phyloP scores from a whole-genome alignment of 768 basidiomycete species.

The Mycena pura region DNA sequence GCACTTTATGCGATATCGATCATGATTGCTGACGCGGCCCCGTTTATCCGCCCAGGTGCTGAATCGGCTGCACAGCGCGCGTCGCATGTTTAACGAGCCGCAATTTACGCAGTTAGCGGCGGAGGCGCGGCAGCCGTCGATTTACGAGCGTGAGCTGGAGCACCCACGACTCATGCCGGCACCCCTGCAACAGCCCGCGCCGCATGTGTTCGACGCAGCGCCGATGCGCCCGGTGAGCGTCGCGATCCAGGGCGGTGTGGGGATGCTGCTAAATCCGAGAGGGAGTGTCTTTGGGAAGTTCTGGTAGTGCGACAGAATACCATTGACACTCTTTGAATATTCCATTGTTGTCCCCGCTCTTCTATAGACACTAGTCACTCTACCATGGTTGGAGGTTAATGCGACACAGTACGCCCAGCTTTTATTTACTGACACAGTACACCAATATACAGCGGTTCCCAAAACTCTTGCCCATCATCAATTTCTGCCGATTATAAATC shows the following conservation, averaged over 20 bases:
- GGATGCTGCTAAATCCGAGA: conserved; percentile 57
- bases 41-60: conserved; percentile 51
- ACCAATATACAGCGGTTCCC: no score
- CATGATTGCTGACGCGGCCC: neutral
- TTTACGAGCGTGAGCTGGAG: conserved; percentile 77
- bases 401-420: no score
- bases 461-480: no score
- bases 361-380: no score
- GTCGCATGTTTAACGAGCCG: conserved; percentile 57
- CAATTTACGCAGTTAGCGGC: conserved; percentile 54
- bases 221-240: conserved; percentile 79
- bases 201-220: conserved; percentile 77
- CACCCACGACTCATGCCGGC: conserved; percentile 52
- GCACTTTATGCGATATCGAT: neutral
- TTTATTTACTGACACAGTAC: no score
- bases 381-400: no score
- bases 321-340: no score
- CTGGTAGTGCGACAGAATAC: conserved; percentile 50
- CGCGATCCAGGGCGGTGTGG: conserved; percentile 77
- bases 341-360: no score
- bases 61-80: conserved; percentile 61
- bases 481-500: no score
- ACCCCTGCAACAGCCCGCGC: conserved; percentile 75
- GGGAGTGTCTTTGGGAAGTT: conserved; percentile 69
- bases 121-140: conserved; percentile 67